Evolutionary conservation across 2,329 filamentous ascomycete species (phyloP), one percentile per base, ranked within the genome.

Genomic region (Penicillium sp.): DNA sequence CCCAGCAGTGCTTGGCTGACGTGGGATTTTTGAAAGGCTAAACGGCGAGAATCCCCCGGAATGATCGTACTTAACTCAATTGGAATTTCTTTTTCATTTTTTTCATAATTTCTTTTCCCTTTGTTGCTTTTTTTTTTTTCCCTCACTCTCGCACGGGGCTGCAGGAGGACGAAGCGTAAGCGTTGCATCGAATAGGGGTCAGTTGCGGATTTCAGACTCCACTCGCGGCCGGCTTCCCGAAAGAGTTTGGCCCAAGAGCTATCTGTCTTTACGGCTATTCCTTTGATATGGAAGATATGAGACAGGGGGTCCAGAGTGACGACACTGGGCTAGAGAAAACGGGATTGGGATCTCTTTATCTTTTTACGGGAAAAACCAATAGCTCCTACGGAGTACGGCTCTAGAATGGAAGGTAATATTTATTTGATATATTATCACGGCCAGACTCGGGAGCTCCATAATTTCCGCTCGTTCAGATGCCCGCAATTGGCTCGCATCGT

Each of bases 41-140:
- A 64, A 61, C 60, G 57, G 61, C 62, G 66, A 67, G 59, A 66
- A 69, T 71, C 67, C 69, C 68, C 68, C 69, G 61, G 69, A 67
- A 63, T 66, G 57, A 67, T 66, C 61, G 45, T 48, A n/a, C n/a
- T n/a, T n/a, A 60, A 53, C 55, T 51, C 55, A 57, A 59, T 49
- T 49, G 26, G 18, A 20, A 8, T 8, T 14, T 35, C 31, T 22
- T 37, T 37, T 29, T 46, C 9, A 9, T 29, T 52, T 43, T 18
- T n/a, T 18, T n/a, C 13, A 14, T 34, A 14, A 7, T 34, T 34
- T 32, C 5, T 32, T 24, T 32, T 10, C 8, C 29, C 24, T 35
- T 39, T 37, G 11, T 26, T 29, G 35, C 20, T 24, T 18, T 32
- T 32, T 43, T 35, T 35, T 16, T 43, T 35, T 35, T 16, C 40